Conservation (phyloP, 805 yeast genomes). For the Saccharomycopsis fermentans region DNA sequence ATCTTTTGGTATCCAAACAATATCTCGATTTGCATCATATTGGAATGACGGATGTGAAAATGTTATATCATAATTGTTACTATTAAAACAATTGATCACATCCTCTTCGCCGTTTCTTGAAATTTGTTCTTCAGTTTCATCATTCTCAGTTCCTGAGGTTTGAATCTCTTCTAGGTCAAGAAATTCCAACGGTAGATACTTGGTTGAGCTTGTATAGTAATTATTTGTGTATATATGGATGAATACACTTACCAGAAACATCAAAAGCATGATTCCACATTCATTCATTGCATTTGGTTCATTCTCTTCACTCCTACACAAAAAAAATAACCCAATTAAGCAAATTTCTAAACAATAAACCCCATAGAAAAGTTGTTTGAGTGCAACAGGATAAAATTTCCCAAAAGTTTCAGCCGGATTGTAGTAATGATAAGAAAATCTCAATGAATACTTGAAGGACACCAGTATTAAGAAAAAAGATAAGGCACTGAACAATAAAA, state of each 20-base stretch:
- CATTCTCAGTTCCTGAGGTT: conserved; percentile 12
- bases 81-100: conserved; percentile 8
- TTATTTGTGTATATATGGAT: conserved; percentile 44
- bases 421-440: conserved; percentile 41
- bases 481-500: conserved; percentile 48
- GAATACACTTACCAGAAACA: conserved; percentile 44
- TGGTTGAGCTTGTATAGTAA: conserved; percentile 29
- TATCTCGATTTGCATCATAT: conserved; percentile 15
- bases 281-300: conserved; percentile 36
- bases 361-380: conserved; percentile 71
- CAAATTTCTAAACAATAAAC: conserved; percentile 73
- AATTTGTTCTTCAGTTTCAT: conserved; percentile 4
- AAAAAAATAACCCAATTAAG: conserved; percentile 62
- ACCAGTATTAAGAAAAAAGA: conserved; percentile 47
- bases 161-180: conserved; percentile 5
- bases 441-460: conserved; percentile 62
- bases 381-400: conserved; percentile 58
- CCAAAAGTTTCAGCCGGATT: conserved; percentile 62
- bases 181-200: conserved; percentile 28
- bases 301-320: conserved; percentile 43
- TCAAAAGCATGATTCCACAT: conserved; percentile 41
- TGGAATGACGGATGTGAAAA: conserved; percentile 19
- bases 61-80: conserved; percentile 12
- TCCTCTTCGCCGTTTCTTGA: background rate
- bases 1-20: conserved; percentile 38